Base-by-base conservation (phyloP, 768 basidiomycete genomes). In the Termitomyces sp. region DNA sequence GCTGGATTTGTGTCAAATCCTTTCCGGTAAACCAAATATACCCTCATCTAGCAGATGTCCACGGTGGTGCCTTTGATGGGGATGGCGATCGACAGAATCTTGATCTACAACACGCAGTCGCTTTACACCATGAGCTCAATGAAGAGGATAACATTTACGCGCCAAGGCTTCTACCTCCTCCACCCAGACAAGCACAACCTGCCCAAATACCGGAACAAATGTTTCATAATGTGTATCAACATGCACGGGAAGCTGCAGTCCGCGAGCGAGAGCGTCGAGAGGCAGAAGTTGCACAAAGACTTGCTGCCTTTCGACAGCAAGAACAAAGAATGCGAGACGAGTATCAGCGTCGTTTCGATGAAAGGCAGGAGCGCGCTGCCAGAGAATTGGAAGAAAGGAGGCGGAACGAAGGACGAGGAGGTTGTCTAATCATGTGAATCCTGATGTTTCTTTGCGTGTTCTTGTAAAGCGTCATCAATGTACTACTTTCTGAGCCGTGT, bases 1-100 rank as follows among this genome's bases (percentile, higher is more conserved):
- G 81, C 58, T 84, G 82, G 85, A 68, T 68, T 8, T 86, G 85
- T 57, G 67, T 82, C 71, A 68, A 68, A 8, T 50, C 71, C 5
- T 85, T 84, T 46, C 50, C 61, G 8, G 36, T 8, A 13, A 8
- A 28, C n/a, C 35, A 61, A 33, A 59, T 59, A 30, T 64, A 64
- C 40, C 6, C 0, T 7, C 63, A 64, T 52, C 52, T 64, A n/a
- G 30, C 33, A 36, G 24, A 26, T 5, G 59, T 53, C 9, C 63
- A 64, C 20, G 63, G 63, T n/a, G 63, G 63, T 9, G 35, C 53
- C 2, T 64, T 51, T n/a, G 63, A 64, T 47, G 53, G 54, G 26
- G 54, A 61, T 32, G 53, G 57, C 6, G 61, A 58, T 20, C 57
- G 54, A 24, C 54, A n/a, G 6, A 49, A 62, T 42, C 24, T 42